Base-by-base conservation (phyloP, 306 rosid species). In the Fagus sylvatica region DNA sequence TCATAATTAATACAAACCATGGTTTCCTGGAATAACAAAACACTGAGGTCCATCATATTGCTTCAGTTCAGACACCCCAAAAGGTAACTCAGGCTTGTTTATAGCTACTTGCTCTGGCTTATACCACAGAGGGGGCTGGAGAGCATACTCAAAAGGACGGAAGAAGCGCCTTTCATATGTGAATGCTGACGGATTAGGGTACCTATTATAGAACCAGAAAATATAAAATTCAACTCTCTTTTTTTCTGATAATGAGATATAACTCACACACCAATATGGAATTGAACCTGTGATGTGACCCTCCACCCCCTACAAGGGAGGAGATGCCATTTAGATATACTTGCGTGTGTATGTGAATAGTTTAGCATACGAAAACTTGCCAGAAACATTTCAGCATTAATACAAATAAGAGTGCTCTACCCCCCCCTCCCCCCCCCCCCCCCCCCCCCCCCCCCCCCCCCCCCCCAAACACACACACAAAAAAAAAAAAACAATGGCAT, bases 11-110 rank as follows among this genome's bases (percentile, higher is more conserved):
- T 48, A 81, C 94, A 53, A 80, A 95, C 99, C 99, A 80, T 95
- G 99, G 82, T 95, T 95, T 84, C 99, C 98, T 72, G 99, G 99
- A 79, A 95, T 95, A 65, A 91, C 70, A 72, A 93, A 95, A 86
- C 98, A 91, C 78, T 95, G 99, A 85, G 99, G 99, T 57, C 99
- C 99, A 57, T 80, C 74, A 40, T 95, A 93, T 59, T 91, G 88
- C 89, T 86, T 90, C 72, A 93, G 79, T 72, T 83, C 83, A 82
- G 84, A 80, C 51, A 83, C 89, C 70, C 89, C 97, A 79, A 11
- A 42, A 57, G 98, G 98, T 56, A 91, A 77, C 88, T 91, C 97
- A 0, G 97, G 99, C 90, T 95, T 95, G 79, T 88, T 90, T 51
- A 91, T 90, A 54, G 89, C 96, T 79, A 95, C 84, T 49, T 86